Evolutionary conservation across 2,329 filamentous ascomycete species (phyloP).

Genomic region (Elsinoe fawcettii): DNA sequence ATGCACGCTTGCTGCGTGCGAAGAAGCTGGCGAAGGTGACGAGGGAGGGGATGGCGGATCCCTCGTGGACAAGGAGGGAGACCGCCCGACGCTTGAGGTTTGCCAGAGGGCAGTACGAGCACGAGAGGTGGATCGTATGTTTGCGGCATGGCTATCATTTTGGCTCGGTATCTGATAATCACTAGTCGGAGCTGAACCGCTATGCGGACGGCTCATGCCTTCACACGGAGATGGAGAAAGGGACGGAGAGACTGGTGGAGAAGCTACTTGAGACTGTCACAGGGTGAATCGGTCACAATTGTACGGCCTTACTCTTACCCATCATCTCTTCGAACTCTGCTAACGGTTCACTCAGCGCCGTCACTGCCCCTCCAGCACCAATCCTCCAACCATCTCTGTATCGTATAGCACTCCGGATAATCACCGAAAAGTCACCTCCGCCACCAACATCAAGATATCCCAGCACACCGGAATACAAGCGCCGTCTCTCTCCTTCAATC

Average conservation of each 20-base stretch:
- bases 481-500: constrained; percentile 60
- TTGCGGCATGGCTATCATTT: neutral
- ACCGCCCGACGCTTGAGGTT: neutral
- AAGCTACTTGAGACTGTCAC: neutral
- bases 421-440: constrained; percentile 81
- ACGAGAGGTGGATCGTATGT: neutral
- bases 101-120: neutral
- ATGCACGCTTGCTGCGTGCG: no score
- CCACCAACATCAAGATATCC: constrained; percentile 85
- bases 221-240: neutral
- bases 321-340: constrained; percentile 87
- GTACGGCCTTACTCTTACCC: constrained; percentile 30
- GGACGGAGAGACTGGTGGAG: neutral
- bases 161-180: neutral
- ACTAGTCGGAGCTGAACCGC: neutral
- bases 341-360: constrained; percentile 67
- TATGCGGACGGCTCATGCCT: neutral
- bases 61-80: neutral
- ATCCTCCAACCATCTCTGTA: constrained; percentile 71
- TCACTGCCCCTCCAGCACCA: constrained; percentile 85
- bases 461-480: constrained; percentile 80
- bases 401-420: constrained; percentile 73
- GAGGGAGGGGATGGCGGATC: neutral
- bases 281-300: constrained; percentile 22
- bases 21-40: no score